Conservation (phyloP, 768 basidiomycete species). For the Mycena rebaudengoi region DNA sequence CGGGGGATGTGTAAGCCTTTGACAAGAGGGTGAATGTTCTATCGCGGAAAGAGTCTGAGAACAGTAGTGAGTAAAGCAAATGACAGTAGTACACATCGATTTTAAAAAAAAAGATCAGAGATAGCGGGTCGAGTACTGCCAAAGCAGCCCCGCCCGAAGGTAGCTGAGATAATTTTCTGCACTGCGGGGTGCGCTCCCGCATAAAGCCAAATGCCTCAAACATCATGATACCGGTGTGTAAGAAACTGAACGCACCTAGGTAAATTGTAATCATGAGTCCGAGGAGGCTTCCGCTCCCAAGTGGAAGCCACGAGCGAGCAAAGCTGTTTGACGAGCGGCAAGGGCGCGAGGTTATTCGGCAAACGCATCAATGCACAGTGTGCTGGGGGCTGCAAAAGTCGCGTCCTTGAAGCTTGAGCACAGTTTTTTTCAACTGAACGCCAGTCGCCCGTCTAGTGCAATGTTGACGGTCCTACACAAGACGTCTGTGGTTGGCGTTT, state of each 20-base stretch:
- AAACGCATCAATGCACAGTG: constrained; percentile 65
- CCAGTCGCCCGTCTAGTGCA: no score
- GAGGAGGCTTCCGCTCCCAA: constrained; percentile 59
- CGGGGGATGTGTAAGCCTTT: constrained; percentile 66
- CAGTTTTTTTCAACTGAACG: no score
- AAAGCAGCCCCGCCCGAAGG: no score
- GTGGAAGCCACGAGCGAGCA: constrained; percentile 57
- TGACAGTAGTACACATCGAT: neutral
- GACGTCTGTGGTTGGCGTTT: no score
- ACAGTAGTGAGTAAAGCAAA: constrained; percentile 1
- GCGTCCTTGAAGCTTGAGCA: no score
- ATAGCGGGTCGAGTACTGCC: constrained; percentile 42
- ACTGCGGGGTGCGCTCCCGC: constrained; percentile 47
- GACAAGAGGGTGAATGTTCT: constrained; percentile 65
- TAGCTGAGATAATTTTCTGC: constrained; percentile 71
- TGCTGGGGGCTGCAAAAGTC: constrained; percentile 65
- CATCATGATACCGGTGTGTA: neutral
- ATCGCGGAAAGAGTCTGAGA: constrained; percentile 64
- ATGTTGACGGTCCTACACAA: no score
- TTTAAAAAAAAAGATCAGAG: constrained; percentile 19
- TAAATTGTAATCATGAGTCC: constrained; percentile 56
- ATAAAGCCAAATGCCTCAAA: neutral
- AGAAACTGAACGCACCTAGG: constrained; percentile 51
- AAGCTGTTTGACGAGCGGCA: constrained; percentile 58
- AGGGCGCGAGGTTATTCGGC: constrained; percentile 52